phyloP scores from a whole-genome alignment of 768 basidiomycete genomes.

The Pleurotus ostreatus region DNA sequence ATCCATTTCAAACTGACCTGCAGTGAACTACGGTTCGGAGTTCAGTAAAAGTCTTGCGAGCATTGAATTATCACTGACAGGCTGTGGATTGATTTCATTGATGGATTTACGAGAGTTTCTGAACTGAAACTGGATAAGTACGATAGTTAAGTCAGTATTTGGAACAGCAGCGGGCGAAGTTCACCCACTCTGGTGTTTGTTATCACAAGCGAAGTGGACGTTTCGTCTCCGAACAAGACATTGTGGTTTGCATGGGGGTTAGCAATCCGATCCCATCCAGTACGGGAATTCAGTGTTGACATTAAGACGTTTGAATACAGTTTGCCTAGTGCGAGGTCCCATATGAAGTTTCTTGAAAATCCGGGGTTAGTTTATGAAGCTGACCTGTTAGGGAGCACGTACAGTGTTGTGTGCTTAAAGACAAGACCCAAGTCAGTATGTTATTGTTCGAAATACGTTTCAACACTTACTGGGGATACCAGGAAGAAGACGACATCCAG shows the following conservation, averaged over 20 bases:
- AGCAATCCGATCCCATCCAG: background rate
- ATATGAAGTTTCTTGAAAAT: slow-evolving; percentile 6
- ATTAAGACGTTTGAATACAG: slow-evolving; percentile 6
- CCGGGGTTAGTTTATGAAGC: background rate
- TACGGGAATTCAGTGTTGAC: slow-evolving; percentile 6
- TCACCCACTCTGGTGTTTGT: background rate
- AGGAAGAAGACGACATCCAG: slow-evolving; percentile 28
- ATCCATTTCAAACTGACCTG: background rate
- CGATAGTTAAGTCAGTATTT: background rate
- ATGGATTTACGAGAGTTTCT: background rate
- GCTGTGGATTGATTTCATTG: background rate
- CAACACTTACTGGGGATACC: slow-evolving; percentile 16
- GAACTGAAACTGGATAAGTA: background rate
- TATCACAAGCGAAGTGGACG: background rate
- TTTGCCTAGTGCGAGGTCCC: slow-evolving; percentile 7
- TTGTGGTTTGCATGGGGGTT: slow-evolving; percentile 3
- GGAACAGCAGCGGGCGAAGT: background rate
- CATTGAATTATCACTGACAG: background rate
- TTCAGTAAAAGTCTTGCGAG: background rate
- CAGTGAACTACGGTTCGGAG: background rate
- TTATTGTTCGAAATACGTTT: background rate
- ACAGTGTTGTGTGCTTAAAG: slow-evolving; percentile 8
- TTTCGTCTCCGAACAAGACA: background rate
- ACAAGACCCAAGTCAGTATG: background rate
- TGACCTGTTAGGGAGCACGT: background rate